Conservation (phyloP, 2,329 filamentous ascomycete species). For the Coniochaeta prunicola region DNA sequence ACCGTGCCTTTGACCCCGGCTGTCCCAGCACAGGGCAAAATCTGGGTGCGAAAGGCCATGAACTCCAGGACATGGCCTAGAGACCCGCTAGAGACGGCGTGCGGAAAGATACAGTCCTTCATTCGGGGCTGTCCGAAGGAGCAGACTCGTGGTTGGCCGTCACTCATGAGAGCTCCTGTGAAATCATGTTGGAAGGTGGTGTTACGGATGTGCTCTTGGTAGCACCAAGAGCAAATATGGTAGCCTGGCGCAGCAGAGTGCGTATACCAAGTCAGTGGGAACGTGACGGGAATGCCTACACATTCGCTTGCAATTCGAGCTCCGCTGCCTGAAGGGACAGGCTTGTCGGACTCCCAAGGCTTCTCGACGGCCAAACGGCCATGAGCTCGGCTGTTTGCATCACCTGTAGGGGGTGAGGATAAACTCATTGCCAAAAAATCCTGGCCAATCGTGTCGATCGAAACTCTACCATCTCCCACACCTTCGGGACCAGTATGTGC, state of each 20-base stretch:
- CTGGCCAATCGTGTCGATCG: too few species aligned
- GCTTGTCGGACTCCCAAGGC: too few species aligned
- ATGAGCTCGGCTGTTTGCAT: too few species aligned
- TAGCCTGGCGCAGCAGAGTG: slow-evolving; percentile 24
- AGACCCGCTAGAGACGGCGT: slow-evolving; percentile 18
- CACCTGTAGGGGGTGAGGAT: too few species aligned
- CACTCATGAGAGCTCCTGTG: background rate
- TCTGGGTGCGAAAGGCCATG: slow-evolving; percentile 15
- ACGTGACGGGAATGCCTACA: slow-evolving; percentile 17
- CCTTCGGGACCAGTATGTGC: too few species aligned
- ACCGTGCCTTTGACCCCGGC: slow-evolving; percentile 13
- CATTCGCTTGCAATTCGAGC: slow-evolving; percentile 12
- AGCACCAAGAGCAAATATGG: slow-evolving; percentile 32
- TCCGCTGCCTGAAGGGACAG: too few species aligned
- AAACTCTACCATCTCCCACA: too few species aligned
- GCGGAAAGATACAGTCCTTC: slow-evolving; percentile 24
- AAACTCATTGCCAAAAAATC: too few species aligned
- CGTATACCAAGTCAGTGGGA: slow-evolving; percentile 28
- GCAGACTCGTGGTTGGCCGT: slow-evolving; percentile 16
- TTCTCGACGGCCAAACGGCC: too few species aligned
- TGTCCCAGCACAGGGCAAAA: slow-evolving; percentile 22
- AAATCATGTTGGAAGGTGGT: slow-evolving; percentile 24
- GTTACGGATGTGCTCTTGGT: slow-evolving; percentile 25
- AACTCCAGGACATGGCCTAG: slow-evolving; percentile 18
- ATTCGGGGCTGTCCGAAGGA: slow-evolving; percentile 24